Percentiles rank a stretch among this genome's conserved stretches.
Conservation (phyloP, 2,329 filamentous ascomycete species). For the Calonectria leucothoes region DNA sequence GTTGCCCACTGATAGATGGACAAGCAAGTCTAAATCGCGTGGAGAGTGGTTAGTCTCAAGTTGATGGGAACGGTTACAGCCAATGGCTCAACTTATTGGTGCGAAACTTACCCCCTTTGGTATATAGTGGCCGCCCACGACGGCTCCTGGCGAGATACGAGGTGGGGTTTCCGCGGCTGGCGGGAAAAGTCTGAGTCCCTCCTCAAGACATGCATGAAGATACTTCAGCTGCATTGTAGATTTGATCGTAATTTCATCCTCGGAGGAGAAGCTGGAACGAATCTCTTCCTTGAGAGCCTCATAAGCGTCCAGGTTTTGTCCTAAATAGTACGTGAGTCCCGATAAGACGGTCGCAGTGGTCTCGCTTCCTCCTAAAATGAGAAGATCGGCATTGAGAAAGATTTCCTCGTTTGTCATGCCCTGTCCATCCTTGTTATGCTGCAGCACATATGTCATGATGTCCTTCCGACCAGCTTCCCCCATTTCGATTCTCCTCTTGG, state of each 20-base stretch:
- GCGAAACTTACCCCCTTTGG: background rate
- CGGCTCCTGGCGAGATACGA: background rate
- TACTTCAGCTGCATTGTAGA: background rate
- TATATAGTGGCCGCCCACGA: background rate
- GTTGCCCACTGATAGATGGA: background rate
- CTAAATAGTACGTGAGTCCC: background rate
- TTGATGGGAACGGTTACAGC: background rate
- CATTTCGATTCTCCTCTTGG: background rate
- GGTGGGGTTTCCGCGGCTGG: background rate
- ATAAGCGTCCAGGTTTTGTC: background rate
- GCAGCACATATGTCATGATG: background rate
- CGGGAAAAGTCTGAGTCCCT: background rate
- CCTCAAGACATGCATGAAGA: background rate
- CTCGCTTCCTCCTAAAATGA: background rate
- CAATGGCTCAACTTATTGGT: background rate
- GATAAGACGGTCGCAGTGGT: background rate
- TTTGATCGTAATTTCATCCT: background rate
- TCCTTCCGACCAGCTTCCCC: background rate
- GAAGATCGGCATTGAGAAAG: background rate
- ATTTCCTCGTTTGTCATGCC: background rate
- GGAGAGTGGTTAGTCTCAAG: background rate
- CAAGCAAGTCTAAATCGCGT: background rate
- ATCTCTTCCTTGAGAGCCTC: background rate
- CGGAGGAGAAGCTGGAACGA: background rate
- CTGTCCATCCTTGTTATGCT: background rate